Percentiles rank a stretch among this genome's conserved stretches.
Conservation (phyloP, 169 alveolate genomes). For the Babesia gibsoni region DNA sequence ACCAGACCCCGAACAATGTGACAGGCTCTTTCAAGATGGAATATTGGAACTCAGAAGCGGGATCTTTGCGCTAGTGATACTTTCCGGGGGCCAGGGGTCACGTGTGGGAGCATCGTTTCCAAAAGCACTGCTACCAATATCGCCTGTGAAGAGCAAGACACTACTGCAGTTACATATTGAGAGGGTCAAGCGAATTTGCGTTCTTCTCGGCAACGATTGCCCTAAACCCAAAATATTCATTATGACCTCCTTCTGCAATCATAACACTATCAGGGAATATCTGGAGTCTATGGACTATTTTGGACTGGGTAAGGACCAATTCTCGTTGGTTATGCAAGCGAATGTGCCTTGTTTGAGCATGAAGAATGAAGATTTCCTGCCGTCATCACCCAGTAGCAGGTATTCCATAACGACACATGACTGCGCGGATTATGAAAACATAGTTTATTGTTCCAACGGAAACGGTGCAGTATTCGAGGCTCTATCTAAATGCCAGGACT, state of each 20-base stretch:
- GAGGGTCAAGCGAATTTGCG: slow-evolving; percentile 40
- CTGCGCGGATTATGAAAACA: not conserved
- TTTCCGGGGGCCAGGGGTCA: slow-evolving; percentile 75
- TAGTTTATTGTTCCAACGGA: slow-evolving; percentile 62
- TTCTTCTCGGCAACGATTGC: slow-evolving; percentile 5
- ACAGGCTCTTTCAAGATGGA: slow-evolving; percentile 9
- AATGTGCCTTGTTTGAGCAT: slow-evolving; percentile 48
- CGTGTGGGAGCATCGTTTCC: slow-evolving; percentile 56
- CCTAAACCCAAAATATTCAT: slow-evolving; percentile 55
- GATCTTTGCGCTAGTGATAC: slow-evolving; percentile 63
- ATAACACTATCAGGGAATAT: slow-evolving; percentile 50
- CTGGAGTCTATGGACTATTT: slow-evolving; percentile 51
- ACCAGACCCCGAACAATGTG: not conserved
- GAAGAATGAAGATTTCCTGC: not conserved
- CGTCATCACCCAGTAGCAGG: not conserved
- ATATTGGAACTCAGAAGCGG: slow-evolving; percentile 31
- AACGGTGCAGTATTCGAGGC: slow-evolving; percentile 70
- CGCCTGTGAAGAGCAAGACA: slow-evolving; percentile 62
- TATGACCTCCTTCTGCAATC: slow-evolving; percentile 66
- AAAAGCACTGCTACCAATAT: slow-evolving; percentile 65
- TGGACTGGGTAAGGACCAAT: slow-evolving; percentile 55
- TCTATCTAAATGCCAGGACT: slow-evolving; percentile 36
- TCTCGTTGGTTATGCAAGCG: slow-evolving; percentile 58
- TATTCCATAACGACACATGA: not conserved
- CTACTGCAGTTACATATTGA: slow-evolving; percentile 70